Conservation (phyloP, 768 basidiomycete species). For the Tulasnella calospora region DNA sequence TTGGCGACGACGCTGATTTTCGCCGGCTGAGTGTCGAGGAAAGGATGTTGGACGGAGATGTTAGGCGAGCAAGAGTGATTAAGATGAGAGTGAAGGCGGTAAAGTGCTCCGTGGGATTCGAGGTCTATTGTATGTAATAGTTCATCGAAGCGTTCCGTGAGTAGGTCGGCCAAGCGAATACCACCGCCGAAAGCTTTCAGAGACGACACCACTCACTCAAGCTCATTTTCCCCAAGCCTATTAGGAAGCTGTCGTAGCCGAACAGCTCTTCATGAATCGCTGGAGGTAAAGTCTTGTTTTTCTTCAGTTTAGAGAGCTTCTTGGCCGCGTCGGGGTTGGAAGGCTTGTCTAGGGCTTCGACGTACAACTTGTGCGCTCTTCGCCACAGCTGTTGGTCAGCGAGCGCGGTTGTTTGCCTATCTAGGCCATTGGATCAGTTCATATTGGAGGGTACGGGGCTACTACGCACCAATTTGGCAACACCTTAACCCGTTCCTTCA, state of each 20-base stretch:
- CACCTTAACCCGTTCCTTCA: conserved; percentile 53
- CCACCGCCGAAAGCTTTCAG: background rate
- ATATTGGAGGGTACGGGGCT: conserved; percentile 32
- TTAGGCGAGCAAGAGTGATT: conserved; percentile 85
- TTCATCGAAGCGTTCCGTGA: background rate
- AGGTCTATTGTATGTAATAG: conserved; percentile 46
- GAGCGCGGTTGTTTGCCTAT: background rate
- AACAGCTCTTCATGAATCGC: conserved; percentile 59
- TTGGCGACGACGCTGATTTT: conserved; percentile 73
- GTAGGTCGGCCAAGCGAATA: background rate
- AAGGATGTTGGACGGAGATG: conserved; percentile 69
- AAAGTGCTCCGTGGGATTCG: conserved; percentile 82
- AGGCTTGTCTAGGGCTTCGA: conserved; percentile 62
- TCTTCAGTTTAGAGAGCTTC: conserved; percentile 51
- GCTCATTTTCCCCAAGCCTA: conserved; percentile 69
- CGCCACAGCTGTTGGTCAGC: conserved; percentile 47
- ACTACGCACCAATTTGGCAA: conserved; percentile 33
- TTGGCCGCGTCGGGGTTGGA: conserved; percentile 45
- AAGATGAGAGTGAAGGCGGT: conserved; percentile 77
- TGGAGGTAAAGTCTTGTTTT: conserved; percentile 40
- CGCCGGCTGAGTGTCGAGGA: conserved; percentile 60
- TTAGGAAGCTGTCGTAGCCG: conserved; percentile 69
- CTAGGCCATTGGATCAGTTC: background rate
- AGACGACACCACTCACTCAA: conserved; percentile 53
- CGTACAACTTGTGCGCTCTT: conserved; percentile 53